Base-by-base conservation (phyloP, 2,329 filamentous ascomycete genomes). In the Stachybotrys chartarum region DNA sequence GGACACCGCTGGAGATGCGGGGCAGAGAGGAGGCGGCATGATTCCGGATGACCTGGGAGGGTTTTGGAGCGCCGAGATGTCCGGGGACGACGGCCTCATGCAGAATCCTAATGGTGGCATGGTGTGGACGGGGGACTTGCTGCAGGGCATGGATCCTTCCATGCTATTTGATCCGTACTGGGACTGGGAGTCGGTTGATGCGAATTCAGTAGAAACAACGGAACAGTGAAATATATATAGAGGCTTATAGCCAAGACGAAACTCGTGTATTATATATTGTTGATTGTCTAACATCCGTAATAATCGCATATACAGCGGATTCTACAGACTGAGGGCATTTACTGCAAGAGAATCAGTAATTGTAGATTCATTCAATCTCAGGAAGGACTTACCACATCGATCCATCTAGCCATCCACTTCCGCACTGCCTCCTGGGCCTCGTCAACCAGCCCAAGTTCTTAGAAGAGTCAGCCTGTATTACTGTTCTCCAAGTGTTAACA, bases 81-180 rank as follows among this genome's bases (percentile, higher is more conserved):
- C 61, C 3, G 30, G 61, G 1, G 66, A 70, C 7, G 54, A 59
- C 14, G 59, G 63, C 8, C 57, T 60, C 4, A 60, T 63, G 24
- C 53, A 63, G 4, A 68, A 66, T 8, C 65, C 65, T 55, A 61
- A 65, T 17, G 56, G 58, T 0, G 64, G 61, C 6, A 65, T 61
- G 3, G 63, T 63, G 0, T 72, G 68, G 69, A 64, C 61, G 5
- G 65, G 59, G 1, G 68, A 71, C 14, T 52, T 69, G 54, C 53
- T 72, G 1, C 67, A 70, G 1, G 69, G 68, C 0, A 59, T 71
- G 1, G 69, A 72, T 6, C 69, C 70, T 0, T 67, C 63, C 0
- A 52, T 70, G 3, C 72, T 67, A 67, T 69, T 70, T 44, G 70
- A 72, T 30, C 68, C 68, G 0, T 68, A 70, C 39, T 47, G 70